Evolutionary conservation across 2,329 filamentous ascomycete species (phyloP), one percentile per base, ranked within the genome.

Genomic region (Aspergillus awamori): DNA sequence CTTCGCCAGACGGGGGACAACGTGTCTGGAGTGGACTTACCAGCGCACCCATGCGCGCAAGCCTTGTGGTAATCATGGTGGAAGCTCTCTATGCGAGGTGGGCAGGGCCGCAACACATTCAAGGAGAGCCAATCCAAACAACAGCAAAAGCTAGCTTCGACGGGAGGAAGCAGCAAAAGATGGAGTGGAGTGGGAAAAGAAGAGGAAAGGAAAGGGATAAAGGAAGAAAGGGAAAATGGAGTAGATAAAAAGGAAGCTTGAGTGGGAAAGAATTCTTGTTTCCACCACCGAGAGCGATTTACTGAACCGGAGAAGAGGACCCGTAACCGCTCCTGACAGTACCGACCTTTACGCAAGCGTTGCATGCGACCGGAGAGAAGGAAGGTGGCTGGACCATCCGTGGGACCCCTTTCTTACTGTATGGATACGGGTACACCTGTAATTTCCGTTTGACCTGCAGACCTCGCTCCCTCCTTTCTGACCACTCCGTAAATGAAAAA

Each of bases 41-140:
- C 78, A 81, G 74, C 74, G 75, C 77, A 77, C 78, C 77, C 67
- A 76, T 71, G 73, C 79, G 79, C 74, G 78, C 74, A 68, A 81
- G 74, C 75, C 77, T 75, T 67, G 78, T 74, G 70, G 79, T 78
- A 72, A 81, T 78, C 79, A 81, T 81, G 70, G 72, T 80, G 74
- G 67, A 72, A 72, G 74, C 71, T 76, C 74, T 74, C 74, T 77
- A 74, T 71, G 69, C 70, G 69, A 73, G 71, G 68, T 70, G 69
- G 67, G 69, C 72, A 73, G 65, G 65, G 66, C 70, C 66, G 70
- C 70, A 70, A 72, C 72, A 73, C 77, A 77, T 77, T 70, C 71
- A 77, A 75, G 61, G 67, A 72, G 69, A 70, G 67, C 68, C 63
- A 69, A 65, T 65, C 63, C 65, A 70, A 68, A 64, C 65, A 71